These are phyloP conservation scores for Tetragonia tetragonoides DNA, from an alignment of 148 eudicot genomes.

Conservation along the genomic window DNA sequence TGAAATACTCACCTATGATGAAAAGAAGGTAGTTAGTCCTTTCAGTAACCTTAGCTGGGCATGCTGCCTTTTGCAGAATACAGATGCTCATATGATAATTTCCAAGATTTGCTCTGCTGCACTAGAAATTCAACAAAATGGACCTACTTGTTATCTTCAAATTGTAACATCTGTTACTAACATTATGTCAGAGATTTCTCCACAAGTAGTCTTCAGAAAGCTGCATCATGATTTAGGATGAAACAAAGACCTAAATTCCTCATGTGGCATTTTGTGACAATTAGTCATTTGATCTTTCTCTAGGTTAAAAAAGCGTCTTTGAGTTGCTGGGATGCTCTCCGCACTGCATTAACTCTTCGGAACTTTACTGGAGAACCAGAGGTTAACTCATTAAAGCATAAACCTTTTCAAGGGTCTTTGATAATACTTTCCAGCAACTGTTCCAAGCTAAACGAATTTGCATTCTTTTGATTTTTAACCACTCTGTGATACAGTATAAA, in stretches of 20 bases:
- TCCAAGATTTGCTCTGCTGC: not conserved
- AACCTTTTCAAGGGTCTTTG: not conserved
- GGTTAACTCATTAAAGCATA: slow-evolving; percentile 31
- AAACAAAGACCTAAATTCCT: too few relatives aligned
- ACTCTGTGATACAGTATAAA: slow-evolving; percentile 47
- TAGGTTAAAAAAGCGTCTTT: slow-evolving; percentile 70
- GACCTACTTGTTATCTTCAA: too few relatives aligned
- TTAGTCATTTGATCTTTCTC: slow-evolving; percentile 4
- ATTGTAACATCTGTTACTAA: too few relatives aligned
- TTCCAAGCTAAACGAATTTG: not conserved
- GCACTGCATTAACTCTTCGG: slow-evolving; percentile 76
- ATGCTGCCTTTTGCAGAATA: not conserved
- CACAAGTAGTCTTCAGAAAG: not conserved
- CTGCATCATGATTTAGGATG: not conserved
- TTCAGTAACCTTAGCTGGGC: not conserved
- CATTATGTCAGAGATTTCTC: not conserved
- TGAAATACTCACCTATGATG: slow-evolving; percentile 72
- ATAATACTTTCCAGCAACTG: not conserved
- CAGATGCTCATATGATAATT: too few relatives aligned
- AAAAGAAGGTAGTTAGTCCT: slow-evolving; percentile 46
- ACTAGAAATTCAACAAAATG: not conserved
- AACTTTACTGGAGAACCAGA: slow-evolving; percentile 85
- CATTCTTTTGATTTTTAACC: not conserved
- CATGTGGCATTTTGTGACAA: not conserved
- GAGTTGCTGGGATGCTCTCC: slow-evolving; percentile 77